Conservation (phyloP, 2,329 filamentous ascomycete species). For the Lecanosticta acicola region DNA sequence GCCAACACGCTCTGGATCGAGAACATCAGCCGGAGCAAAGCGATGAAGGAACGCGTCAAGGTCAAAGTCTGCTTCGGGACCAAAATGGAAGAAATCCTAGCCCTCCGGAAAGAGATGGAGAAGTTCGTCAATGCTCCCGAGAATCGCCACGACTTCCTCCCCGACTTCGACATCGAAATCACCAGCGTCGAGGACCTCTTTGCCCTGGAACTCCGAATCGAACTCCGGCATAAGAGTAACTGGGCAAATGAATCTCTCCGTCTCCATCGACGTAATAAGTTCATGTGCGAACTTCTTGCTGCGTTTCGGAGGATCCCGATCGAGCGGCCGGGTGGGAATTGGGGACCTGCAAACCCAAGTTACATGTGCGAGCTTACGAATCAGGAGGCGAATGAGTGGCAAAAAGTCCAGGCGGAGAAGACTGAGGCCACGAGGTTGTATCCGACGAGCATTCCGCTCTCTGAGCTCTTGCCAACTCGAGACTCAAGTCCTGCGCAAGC, state of each 20-base stretch:
- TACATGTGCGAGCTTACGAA: slow-evolving; percentile 46
- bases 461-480: too few species aligned
- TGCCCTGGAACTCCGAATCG: slow-evolving; percentile 30
- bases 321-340: slow-evolving; percentile 69
- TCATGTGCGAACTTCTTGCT: slow-evolving; percentile 83
- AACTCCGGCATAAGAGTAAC: slow-evolving; percentile 35
- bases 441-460: too few species aligned
- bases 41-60: slow-evolving; percentile 33
- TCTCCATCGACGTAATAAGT: slow-evolving; percentile 76
- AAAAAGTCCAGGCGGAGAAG: slow-evolving; percentile 9
- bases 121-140: slow-evolving; percentile 29
- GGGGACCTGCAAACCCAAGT: slow-evolving; percentile 58
- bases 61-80: slow-evolving; percentile 50
- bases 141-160: slow-evolving; percentile 34
- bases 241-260: slow-evolving; percentile 66
- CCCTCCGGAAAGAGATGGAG: slow-evolving; percentile 26
- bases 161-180: slow-evolving; percentile 32
- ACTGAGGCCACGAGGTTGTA: slow-evolving; percentile 53
- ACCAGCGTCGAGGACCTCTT: slow-evolving; percentile 28
- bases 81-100: slow-evolving; percentile 30
- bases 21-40: slow-evolving; percentile 33
- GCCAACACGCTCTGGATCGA: slow-evolving; percentile 36
- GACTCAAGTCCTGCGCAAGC: slow-evolving; percentile 8
- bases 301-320: slow-evolving; percentile 83
- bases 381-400: slow-evolving; percentile 9